Evolutionary conservation across 2,329 filamentous ascomycete genomes (phyloP), one percentile per base, ranked within the genome.

Genomic region (Penicillium sp.): DNA sequence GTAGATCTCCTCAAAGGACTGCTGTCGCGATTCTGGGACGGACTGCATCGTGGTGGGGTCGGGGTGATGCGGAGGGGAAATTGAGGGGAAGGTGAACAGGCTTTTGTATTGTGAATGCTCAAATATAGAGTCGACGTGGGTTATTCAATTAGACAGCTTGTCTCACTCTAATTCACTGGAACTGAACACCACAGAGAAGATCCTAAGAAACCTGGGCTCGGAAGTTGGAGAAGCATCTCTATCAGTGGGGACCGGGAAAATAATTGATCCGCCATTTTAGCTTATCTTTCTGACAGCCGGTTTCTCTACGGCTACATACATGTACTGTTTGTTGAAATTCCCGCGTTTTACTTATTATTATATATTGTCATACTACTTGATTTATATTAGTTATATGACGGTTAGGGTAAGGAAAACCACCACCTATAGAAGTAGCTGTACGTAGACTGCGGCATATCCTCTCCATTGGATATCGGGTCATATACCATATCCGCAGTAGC

Each of bases 1-100:
- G 76, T 99, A 99, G 74, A 97, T 96, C 82, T 99, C 94, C 78
- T 99, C 94, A 73, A 97, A 97, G 71, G 89, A 94, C 81, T 99
- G 94, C 77, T 90, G 86, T 69, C 92, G 89, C 65, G 89, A 78
- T 63, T 86, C 83, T 44, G 84, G 84, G 67, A 87, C 79, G 56
- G 83, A 82, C 74, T 86, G 83, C 84, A 87, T 87, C 46, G 64
- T 76, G 64, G 48, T 54, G 56, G 59, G 56, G 55, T 51, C 37
- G 36, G 40, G 30, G 42, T 43, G 49, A 30, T 53, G 44, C 36
- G 37, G 41, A 41, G 35, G 41, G 33, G 19, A 35, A 41, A 28
- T 42, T 40, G 42, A 36, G 41, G 44, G 8, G 11, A 52, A 19
- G 31, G 11, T 9, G 42, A 17, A 12, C 5, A 12, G 22, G 5